Conservation (phyloP, 768 basidiomycete genomes). For the Plicaturopsis crispa region DNA sequence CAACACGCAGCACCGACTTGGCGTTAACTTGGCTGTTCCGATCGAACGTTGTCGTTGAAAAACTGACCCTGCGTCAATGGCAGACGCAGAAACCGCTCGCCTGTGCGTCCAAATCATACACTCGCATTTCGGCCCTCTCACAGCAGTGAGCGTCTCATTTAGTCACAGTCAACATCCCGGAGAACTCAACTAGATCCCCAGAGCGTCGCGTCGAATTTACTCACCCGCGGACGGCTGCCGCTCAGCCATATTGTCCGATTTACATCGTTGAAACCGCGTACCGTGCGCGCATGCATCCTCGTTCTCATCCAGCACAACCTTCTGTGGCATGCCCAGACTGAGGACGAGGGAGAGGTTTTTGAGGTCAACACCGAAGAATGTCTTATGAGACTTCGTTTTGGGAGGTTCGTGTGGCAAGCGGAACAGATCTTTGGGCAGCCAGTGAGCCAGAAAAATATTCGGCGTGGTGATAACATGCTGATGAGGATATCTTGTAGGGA, state of each 20-base stretch:
- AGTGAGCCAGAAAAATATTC: too few species aligned
- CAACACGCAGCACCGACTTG: too few species aligned
- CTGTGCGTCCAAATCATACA: constrained; percentile 57
- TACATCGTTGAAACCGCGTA: constrained; percentile 59
- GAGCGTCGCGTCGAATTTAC: constrained; percentile 66
- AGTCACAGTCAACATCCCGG: neutral
- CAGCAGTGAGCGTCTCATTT: constrained; percentile 41
- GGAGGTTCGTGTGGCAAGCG: constrained; percentile 71
- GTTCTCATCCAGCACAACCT: constrained; percentile 89
- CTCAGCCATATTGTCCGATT: constrained; percentile 61
- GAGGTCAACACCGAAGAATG: constrained; percentile 85
- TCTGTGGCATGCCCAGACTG: constrained; percentile 73
- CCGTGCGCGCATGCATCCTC: constrained; percentile 62
- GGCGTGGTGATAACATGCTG: too few species aligned
- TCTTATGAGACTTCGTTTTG: constrained; percentile 74
- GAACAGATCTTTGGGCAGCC: constrained; percentile 60
- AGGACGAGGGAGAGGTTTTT: constrained; percentile 66
- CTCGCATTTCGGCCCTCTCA: constrained; percentile 58
- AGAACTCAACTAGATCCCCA: constrained; percentile 19
- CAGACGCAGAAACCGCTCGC: constrained; percentile 52
- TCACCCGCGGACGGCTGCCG: constrained; percentile 81
- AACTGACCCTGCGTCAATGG: too few species aligned
- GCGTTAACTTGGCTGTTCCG: too few species aligned
- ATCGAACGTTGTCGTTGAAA: too few species aligned
- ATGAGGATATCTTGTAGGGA: constrained; percentile 37